A percentile compares a stretch with the other conserved stretches of the same genome.
Conservation (phyloP, 208 protist species). For the Acanthamoeba royreba region DNA sequence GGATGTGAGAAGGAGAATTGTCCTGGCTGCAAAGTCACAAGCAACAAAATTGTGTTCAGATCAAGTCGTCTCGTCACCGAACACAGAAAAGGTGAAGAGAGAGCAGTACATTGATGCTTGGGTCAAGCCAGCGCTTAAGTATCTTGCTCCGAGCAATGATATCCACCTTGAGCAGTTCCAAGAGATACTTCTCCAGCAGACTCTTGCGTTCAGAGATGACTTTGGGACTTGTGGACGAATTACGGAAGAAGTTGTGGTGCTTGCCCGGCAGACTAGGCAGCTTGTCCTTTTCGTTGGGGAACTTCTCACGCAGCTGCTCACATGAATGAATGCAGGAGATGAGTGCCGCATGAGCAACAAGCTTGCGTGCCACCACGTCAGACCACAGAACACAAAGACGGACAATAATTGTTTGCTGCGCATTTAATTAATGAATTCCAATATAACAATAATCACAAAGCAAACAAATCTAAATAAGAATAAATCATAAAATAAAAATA, state of each 20-base stretch:
- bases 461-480: neutral
- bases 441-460: no score
- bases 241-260: conserved; percentile 41
- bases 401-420: neutral
- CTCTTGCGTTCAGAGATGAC: conserved; percentile 17
- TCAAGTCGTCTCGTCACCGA: neutral
- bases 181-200: conserved; percentile 35
- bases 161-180: neutral
- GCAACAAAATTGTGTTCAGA: neutral
- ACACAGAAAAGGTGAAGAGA: neutral
- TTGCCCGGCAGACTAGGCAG: conserved; percentile 34
- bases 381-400: neutral
- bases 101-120: neutral
- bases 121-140: conserved; percentile 38
- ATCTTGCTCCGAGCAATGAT: neutral
- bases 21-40: neutral
- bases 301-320: neutral
- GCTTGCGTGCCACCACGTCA: neutral
- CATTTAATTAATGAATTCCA: no score
- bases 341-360: neutral
- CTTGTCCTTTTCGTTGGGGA: neutral
- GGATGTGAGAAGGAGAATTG: conserved; percentile 30
- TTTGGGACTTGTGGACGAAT: conserved; percentile 21
- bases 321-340: neutral
- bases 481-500: neutral